Evolutionary conservation across 768 basidiomycete species (phyloP).

Genomic region (Xerocomellus chrysenteron): DNA sequence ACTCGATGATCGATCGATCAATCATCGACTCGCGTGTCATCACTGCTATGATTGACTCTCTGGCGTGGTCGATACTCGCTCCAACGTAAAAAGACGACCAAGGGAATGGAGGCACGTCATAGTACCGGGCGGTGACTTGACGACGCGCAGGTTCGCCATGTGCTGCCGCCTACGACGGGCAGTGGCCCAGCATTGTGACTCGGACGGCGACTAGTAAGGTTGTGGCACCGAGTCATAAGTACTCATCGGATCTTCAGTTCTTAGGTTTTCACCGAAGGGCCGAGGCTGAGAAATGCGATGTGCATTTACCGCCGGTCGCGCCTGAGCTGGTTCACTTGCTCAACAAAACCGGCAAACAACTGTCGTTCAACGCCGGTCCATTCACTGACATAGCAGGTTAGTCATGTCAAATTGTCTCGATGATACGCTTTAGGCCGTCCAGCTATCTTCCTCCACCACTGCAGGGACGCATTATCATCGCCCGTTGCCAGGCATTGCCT

Average conservation of each 20-base stretch:
- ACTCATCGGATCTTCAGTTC: background rate
- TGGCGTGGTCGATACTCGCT: too few species aligned
- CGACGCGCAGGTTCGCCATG: background rate
- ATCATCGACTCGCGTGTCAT: too few species aligned
- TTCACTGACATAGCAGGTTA: background rate
- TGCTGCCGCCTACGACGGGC: too few species aligned
- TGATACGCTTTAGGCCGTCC: background rate
- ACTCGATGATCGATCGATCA: too few species aligned
- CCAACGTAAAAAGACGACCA: background rate
- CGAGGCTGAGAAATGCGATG: background rate
- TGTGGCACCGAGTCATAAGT: too few species aligned
- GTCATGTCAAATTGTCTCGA: background rate
- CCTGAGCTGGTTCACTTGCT: background rate
- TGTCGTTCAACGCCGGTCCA: background rate
- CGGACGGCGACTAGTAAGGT: too few species aligned
- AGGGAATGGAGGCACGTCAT: background rate
- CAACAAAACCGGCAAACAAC: background rate
- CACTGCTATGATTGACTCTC: too few species aligned
- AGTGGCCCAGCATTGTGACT: background rate
- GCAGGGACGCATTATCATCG: background rate
- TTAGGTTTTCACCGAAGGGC: too few species aligned
- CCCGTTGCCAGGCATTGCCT: constrained; percentile 1
- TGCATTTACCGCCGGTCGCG: background rate
- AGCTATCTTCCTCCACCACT: background rate
- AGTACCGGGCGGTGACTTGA: background rate